Percentiles rank a stretch among this genome's conserved stretches.
Evolutionary conservation across 371 early-diverging fungal genomes (phyloP).

Genomic region (Lichtheimia hyalospora): DNA sequence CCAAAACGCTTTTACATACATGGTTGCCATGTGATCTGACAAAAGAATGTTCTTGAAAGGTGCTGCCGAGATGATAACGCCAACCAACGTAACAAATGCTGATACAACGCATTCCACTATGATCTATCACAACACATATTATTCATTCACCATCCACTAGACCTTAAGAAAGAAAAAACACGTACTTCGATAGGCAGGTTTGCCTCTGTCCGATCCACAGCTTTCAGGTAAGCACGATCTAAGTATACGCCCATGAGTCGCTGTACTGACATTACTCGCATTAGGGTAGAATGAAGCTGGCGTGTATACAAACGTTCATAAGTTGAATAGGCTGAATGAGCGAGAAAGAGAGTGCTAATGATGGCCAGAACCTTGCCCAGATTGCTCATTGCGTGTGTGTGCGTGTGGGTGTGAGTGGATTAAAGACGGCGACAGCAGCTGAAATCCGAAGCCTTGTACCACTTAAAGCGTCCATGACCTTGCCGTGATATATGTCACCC

Average conservation of each 20-base stretch:
- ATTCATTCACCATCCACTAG: not conserved
- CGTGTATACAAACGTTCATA: conserved; percentile 59
- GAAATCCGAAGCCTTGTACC: not conserved
- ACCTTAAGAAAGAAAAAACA: not conserved
- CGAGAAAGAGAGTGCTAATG: conserved; percentile 53
- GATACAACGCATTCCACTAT: conserved; percentile 39
- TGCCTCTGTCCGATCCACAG: conserved; percentile 53
- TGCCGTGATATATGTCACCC: not conserved
- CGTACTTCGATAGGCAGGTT: conserved; percentile 65
- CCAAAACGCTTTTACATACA: conserved; percentile 38
- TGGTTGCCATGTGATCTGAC: conserved; percentile 63
- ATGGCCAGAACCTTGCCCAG: conserved; percentile 52
- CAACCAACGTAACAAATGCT: conserved; percentile 38
- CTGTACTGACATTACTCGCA: not conserved
- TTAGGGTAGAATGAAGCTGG: too few relatives aligned
- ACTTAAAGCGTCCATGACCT: not conserved
- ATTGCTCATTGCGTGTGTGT: conserved; percentile 15
- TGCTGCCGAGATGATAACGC: conserved; percentile 50
- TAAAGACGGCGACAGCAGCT: not conserved
- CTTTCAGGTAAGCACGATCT: conserved; percentile 72
- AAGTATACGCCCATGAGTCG: not conserved
- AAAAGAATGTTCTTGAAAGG: conserved; percentile 63
- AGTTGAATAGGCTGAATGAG: conserved; percentile 69
- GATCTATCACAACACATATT: conserved; percentile 21
- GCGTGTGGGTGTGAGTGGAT: not conserved